Percentiles rank a stretch among this genome's conserved stretches.
Conservation (phyloP, 768 basidiomycete species). For the Lenzites betulinus region DNA sequence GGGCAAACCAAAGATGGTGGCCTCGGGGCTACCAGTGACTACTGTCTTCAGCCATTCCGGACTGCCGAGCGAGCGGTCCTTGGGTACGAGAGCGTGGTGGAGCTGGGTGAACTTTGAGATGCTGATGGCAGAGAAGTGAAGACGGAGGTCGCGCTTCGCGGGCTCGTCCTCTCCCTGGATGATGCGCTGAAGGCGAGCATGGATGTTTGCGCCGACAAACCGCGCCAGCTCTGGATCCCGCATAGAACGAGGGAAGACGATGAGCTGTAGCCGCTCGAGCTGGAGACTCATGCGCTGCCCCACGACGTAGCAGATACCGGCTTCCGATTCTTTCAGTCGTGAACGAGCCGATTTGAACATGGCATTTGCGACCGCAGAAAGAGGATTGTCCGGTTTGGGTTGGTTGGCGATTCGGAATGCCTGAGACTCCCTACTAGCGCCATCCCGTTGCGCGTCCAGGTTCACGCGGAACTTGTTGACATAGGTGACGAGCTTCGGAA, state of each 20-base stretch:
- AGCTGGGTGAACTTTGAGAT: slow-evolving; percentile 74
- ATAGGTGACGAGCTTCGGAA: slow-evolving; percentile 76
- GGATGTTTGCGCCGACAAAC: slow-evolving; percentile 66
- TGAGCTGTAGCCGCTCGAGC: slow-evolving; percentile 62
- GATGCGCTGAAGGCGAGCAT: slow-evolving; percentile 68
- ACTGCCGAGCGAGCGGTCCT: slow-evolving; percentile 42
- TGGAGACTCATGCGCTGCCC: slow-evolving; percentile 75
- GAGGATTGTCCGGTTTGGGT: slow-evolving; percentile 75
- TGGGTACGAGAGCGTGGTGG: slow-evolving; percentile 47
- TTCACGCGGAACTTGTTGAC: slow-evolving; percentile 74
- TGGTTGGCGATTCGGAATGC: slow-evolving; percentile 73
- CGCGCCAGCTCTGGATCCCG: slow-evolving; percentile 76
- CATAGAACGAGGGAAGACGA: slow-evolving; percentile 80
- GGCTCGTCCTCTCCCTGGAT: slow-evolving; percentile 52
- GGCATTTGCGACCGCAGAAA: slow-evolving; percentile 84
- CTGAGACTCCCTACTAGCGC: slow-evolving; percentile 76
- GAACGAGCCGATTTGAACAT: slow-evolving; percentile 76
- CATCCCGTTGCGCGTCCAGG: slow-evolving; percentile 69
- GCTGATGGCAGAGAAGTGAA: slow-evolving; percentile 75
- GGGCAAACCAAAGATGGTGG: slow-evolving; percentile 78
- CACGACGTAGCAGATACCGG: slow-evolving; percentile 59
- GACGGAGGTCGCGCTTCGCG: slow-evolving; percentile 62
- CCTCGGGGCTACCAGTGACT: slow-evolving; percentile 62
- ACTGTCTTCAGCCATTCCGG: slow-evolving; percentile 62
- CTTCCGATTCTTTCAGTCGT: slow-evolving; percentile 69